A percentile compares a stretch with the other conserved stretches of the same genome.
Conservation (phyloP, 805 yeast species). For the Ogataea methanolica region DNA sequence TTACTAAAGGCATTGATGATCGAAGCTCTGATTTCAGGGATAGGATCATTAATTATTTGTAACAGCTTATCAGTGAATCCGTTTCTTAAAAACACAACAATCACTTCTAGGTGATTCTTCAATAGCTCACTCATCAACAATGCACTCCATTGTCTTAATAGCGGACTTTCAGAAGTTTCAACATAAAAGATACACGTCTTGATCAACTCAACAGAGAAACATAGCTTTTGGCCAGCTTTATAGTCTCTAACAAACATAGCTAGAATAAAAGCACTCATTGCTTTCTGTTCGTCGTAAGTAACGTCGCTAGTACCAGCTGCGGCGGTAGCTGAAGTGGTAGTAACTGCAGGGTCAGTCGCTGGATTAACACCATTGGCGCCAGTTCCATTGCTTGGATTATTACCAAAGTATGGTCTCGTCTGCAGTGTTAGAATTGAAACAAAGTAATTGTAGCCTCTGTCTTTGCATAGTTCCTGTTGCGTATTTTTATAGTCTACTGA, state of each 20-base stretch:
- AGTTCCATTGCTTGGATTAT: constrained; percentile 4
- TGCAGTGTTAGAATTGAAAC: constrained; percentile 63
- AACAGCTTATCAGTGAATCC: constrained; percentile 55
- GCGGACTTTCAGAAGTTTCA: constrained; percentile 73
- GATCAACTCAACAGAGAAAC: constrained; percentile 70
- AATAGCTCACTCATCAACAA: constrained; percentile 74
- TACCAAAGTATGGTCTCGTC: constrained; percentile 14
- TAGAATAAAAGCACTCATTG: constrained; percentile 90
- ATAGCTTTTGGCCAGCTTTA: constrained; percentile 71
- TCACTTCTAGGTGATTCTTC: constrained; percentile 68
- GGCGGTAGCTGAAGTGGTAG: constrained; percentile 18
- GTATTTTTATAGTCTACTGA: constrained; percentile 88
- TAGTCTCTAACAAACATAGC: constrained; percentile 81
- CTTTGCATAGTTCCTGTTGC: constrained; percentile 88
- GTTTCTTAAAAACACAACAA: constrained; percentile 62
- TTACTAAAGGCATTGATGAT: constrained; percentile 68
- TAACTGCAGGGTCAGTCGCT: constrained; percentile 22
- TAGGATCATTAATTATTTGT: constrained; percentile 72
- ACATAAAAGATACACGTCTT: constrained; percentile 62
- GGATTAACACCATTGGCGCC: constrained; percentile 15
- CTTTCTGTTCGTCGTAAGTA: constrained; percentile 79
- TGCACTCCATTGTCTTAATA: constrained; percentile 89
- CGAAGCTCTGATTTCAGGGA: constrained; percentile 92
- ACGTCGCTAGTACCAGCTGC: constrained; percentile 32
- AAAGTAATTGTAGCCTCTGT: constrained; percentile 85